These are phyloP conservation scores for Stachybotrys chartarum DNA, from an alignment of 2,329 filamentous ascomycete genomes.

Conservation along the genomic window DNA sequence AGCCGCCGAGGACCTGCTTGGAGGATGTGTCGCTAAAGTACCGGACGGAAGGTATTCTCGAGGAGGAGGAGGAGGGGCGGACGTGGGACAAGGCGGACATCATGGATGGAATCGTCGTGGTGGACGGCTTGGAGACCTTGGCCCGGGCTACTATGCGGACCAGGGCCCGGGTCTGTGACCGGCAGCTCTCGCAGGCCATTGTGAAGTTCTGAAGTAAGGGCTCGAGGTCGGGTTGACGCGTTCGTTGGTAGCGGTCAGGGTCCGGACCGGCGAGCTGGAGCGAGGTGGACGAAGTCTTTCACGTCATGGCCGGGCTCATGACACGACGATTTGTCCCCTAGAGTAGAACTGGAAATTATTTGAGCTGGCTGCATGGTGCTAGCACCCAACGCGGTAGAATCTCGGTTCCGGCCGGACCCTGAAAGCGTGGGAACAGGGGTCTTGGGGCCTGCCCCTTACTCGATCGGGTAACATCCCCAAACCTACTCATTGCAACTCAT, in stretches of 20 bases:
- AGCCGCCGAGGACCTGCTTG: constrained; percentile 23
- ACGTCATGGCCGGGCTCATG: constrained; percentile 21
- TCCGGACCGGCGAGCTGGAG: not conserved
- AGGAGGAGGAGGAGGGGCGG: not conserved
- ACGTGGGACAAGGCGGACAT: not conserved
- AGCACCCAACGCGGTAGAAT: constrained; percentile 17
- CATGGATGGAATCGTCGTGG: not conserved
- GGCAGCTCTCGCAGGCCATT: constrained; percentile 45
- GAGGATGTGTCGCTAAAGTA: constrained; percentile 27
- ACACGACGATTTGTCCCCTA: constrained; percentile 10
- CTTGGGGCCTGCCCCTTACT: no score
- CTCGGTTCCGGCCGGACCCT: constrained; percentile 7
- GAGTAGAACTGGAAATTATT: not conserved
- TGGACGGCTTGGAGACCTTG: constrained; percentile 5
- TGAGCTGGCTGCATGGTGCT: constrained; percentile 6
- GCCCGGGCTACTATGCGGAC: constrained; percentile 25
- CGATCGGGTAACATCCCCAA: no score
- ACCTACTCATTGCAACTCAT: no score
- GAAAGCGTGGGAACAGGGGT: not conserved
- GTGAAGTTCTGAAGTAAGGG: not conserved
- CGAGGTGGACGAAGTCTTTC: constrained; percentile 11
- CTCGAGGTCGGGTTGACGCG: no score
- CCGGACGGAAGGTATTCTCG: constrained; percentile 15
- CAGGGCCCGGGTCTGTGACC: constrained; percentile 33
- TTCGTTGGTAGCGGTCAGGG: no score